Evolutionary conservation across 345 rosid genomes (phyloP), one percentile per base, ranked within the genome.

Genomic region (Dipteronia sinensis): DNA sequence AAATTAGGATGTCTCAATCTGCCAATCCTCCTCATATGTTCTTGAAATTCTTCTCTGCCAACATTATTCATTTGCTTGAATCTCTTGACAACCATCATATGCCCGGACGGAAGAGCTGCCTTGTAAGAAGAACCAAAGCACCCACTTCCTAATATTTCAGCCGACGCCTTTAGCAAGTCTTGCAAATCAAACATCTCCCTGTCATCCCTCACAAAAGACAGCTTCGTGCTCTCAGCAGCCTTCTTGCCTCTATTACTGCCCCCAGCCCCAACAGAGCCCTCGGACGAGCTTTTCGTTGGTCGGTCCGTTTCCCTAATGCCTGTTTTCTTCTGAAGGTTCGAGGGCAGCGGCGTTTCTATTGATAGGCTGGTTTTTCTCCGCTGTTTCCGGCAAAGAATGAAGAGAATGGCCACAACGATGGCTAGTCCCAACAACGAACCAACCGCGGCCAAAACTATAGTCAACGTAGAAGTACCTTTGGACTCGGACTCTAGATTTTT

Each of bases 101-200:
- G 15, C n/a, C 94, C 97, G 0, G 64, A 65, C 0, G 78, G 3
- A 7, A 89, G 86, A 0, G 88, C 83, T 2, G 98, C 90, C 85
- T 89, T 96, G 80, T 96, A 94, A 2, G 98, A 92, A 11, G 91
- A 83, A 1, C 98, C 97, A 49, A 94, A 92, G 86, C 93, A 82
- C 1, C 98, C 99, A 40, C 94, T 94, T 2, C 98, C 98, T 34
- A 96, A 44, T 38, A 96, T 92, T 83, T 96, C 98, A 3, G 98
- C 99, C 0, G 98, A 90, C 12, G 99, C 92, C 76, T 88, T 92
- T 11, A 96, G 73, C 86, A 96, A 72, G 75, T 90, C 98, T 49
- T 82, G 88, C 82, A 96, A 78, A 63, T 96, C 99, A 72, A 96
- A 94, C 80, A 16, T 86, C 75, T 80, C 97, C 75, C 83, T 82